phyloP scores from a whole-genome alignment of 1,284 basidiomycete genomes.

The Cutaneotrichosporon spelunceum region DNA sequence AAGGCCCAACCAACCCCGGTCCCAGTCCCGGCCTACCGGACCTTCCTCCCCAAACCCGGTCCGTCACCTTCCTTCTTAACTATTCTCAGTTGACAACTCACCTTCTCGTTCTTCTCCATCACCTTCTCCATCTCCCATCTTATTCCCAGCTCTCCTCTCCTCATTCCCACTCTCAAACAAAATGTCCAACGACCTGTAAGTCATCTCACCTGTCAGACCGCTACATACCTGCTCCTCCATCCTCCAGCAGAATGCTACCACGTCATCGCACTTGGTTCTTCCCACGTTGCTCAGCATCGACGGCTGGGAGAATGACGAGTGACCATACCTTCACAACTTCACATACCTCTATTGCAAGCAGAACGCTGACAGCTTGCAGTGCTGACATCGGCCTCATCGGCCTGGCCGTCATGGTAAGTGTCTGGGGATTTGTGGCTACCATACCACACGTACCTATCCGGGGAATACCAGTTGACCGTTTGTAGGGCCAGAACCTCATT shows the following conservation, averaged over 20 bases:
- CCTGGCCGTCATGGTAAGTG: conserved; percentile 83
- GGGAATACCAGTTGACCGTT: conserved; percentile 6
- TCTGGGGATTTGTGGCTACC: background rate
- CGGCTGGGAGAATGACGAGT: background rate
- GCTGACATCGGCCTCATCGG: conserved; percentile 58
- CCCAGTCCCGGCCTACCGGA: background rate
- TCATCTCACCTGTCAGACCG: background rate
- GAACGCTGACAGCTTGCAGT: conserved; percentile 16
- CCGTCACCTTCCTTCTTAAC: conserved; percentile 2
- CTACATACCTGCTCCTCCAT: background rate
- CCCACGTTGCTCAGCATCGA: background rate
- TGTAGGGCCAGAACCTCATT: conserved; percentile 89
- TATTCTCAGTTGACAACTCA: conserved; percentile 10
- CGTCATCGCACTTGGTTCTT: background rate
- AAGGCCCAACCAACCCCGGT: too few relatives aligned
- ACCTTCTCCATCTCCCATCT: conserved; percentile 9
- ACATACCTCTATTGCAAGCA: background rate
- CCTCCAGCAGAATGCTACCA: background rate
- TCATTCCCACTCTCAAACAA: conserved; percentile 13
- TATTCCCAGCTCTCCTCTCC: too few relatives aligned
- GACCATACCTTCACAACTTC: background rate
- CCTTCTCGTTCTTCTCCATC: conserved; percentile 13
- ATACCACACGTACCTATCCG: background rate
- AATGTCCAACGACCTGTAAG: conserved; percentile 38
- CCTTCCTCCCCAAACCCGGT: background rate